Conservation (phyloP, 768 basidiomycete genomes). For the Lactarius indigo region DNA sequence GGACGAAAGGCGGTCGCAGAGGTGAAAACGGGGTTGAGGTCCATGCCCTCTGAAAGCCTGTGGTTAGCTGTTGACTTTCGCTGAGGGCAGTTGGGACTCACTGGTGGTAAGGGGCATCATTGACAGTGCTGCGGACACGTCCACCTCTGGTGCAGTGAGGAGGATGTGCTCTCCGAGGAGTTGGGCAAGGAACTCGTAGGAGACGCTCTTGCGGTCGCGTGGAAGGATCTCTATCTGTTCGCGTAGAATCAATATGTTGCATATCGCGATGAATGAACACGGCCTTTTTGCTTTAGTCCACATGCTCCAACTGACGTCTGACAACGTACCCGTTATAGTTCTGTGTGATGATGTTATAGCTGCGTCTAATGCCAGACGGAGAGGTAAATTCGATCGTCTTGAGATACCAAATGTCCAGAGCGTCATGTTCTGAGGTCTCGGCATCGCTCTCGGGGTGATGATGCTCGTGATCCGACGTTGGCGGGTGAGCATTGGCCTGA, state of each 20-base stretch:
- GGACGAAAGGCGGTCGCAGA: conserved; percentile 66
- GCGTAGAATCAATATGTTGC: conserved; percentile 87
- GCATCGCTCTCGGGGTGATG: not conserved
- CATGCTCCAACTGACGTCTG: conserved; percentile 1
- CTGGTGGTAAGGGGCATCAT: conserved; percentile 55
- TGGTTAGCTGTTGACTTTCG: not conserved
- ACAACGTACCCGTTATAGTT: conserved; percentile 74
- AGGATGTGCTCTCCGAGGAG: conserved; percentile 83
- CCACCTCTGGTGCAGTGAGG: conserved; percentile 50
- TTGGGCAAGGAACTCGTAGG: conserved; percentile 82
- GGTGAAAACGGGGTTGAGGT: conserved; percentile 83
- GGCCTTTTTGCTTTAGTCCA: conserved; percentile 47
- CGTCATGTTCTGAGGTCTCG: not conserved
- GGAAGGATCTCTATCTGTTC: conserved; percentile 75
- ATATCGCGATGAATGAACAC: conserved; percentile 89
- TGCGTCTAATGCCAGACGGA: conserved; percentile 30
- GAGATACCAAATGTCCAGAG: conserved; percentile 68
- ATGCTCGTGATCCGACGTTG: not conserved
- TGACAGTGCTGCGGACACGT: conserved; percentile 68
- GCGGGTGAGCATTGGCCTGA: not conserved
- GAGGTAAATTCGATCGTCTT: conserved; percentile 57
- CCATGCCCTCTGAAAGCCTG: conserved; percentile 65
- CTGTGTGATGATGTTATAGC: conserved; percentile 69
- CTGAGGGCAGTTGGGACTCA: conserved; percentile 35
- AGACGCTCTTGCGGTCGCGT: conserved; percentile 59